Conservation (phyloP, 192 early-diverging fungal species). For the Mortierella claussenii region DNA sequence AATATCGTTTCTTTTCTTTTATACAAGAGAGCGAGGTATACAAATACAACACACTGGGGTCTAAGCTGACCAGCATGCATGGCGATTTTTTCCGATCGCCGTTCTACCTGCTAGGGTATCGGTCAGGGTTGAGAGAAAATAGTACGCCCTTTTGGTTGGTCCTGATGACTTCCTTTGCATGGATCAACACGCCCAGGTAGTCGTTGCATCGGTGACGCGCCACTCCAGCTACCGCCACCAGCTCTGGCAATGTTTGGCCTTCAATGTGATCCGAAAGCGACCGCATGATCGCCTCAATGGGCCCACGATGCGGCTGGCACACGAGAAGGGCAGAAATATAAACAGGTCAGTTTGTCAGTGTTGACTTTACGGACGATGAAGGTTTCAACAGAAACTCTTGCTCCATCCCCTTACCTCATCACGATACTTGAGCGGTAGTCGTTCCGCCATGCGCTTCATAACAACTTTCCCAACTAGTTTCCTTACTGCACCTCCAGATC, state of each 20-base stretch:
- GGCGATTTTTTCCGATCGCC: no score
- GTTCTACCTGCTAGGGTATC: slow-evolving; percentile 44
- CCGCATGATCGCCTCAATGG: slow-evolving; percentile 47
- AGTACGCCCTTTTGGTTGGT: slow-evolving; percentile 37
- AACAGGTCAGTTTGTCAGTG: no score
- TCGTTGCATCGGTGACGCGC: slow-evolving; percentile 48
- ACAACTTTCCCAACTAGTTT: slow-evolving; percentile 32
- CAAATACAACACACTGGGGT: no score
- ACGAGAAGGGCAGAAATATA: no score
- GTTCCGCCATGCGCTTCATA: slow-evolving; percentile 46
- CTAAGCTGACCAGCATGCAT: no score
- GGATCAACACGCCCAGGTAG: slow-evolving; percentile 29
- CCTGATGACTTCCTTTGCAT: slow-evolving; percentile 48
- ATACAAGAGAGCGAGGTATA: no score
- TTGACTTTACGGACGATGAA: no score
- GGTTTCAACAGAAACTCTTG: no score
- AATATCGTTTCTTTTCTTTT: no score
- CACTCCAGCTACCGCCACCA: slow-evolving; percentile 29
- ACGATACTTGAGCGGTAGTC: slow-evolving; percentile 36
- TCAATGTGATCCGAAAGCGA: slow-evolving; percentile 40
- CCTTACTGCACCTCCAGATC: slow-evolving; percentile 30
- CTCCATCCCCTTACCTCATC: slow-evolving; percentile 40
- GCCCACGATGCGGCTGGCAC: slow-evolving; percentile 32
- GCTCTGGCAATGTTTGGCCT: slow-evolving; percentile 25
- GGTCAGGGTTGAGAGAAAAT: slow-evolving; percentile 46